Evolutionary conservation across 2,329 filamentous ascomycete species (phyloP).

Genomic region (Colletotrichum lindemuthianum): DNA sequence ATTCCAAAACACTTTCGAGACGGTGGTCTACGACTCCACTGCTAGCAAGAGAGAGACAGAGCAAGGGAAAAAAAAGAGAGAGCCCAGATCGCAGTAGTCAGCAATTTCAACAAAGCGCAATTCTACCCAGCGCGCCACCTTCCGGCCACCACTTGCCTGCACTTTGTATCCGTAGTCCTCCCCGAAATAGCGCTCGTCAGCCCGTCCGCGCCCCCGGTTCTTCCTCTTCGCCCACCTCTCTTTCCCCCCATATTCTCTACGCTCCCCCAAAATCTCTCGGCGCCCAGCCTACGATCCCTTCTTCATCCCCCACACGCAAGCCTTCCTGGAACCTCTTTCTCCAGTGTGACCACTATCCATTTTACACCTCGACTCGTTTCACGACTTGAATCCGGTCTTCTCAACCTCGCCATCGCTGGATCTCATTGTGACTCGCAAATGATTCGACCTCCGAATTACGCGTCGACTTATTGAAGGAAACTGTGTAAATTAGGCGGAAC

Average conservation of each 20-base stretch:
- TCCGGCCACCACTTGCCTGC: not conserved
- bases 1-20: conserved; percentile 41
- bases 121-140: conserved; percentile 20
- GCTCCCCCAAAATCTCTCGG: conserved; percentile 36
- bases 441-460: conserved; percentile 18
- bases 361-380: conserved; percentile 21
- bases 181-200: conserved; percentile 30
- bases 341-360: conserved; percentile 20
- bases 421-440: conserved; percentile 4
- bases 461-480: conserved; percentile 1
- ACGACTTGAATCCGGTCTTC: conserved; percentile 10
- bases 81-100: not conserved
- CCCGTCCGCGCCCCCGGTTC: conserved; percentile 18
- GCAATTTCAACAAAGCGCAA: conserved; percentile 31
- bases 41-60: conserved; percentile 21
- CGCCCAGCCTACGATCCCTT: conserved; percentile 40
- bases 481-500: conserved; percentile 9
- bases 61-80: not conserved
- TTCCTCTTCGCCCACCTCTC: conserved; percentile 20
- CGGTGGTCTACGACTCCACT: conserved; percentile 29
- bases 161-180: conserved; percentile 10
- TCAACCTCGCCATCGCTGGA: conserved; percentile 6
- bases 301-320: conserved; percentile 35
- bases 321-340: conserved; percentile 34
- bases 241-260: conserved; percentile 11